Conservation (phyloP, 139 green algal species). For the Chlamydomonas sp. region DNA sequence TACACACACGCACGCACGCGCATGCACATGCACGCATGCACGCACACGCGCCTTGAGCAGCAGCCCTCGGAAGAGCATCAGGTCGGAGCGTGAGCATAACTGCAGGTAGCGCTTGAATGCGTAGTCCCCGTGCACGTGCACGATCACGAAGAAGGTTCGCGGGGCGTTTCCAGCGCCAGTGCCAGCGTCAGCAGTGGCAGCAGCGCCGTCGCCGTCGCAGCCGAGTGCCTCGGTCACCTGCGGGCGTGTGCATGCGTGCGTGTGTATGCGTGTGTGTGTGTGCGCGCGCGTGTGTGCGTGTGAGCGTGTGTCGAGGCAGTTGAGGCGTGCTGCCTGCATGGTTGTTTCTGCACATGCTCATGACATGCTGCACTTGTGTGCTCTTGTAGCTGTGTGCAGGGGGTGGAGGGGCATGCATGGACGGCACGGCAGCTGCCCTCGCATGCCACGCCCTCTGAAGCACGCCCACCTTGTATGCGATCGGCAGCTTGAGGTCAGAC, state of each 20-base stretch:
- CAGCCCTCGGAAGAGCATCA: constrained; percentile 42
- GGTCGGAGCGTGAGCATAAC: constrained; percentile 33
- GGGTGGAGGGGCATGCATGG: neutral
- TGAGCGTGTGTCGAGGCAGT: no score
- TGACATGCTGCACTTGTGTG: no score
- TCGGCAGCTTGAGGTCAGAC: constrained; percentile 32
- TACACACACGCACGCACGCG: neutral
- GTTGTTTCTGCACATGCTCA: no score
- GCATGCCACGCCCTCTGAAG: neutral
- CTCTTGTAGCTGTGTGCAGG: no score
- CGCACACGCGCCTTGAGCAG: constrained; percentile 30
- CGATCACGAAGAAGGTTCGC: constrained; percentile 27
- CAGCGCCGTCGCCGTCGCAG: neutral
- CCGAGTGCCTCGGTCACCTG: neutral
- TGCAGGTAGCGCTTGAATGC: constrained; percentile 49
- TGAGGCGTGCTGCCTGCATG: no score
- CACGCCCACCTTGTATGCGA: constrained; percentile 34
- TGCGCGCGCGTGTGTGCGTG: no score
- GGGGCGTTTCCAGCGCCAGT: neutral
- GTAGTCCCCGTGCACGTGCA: constrained; percentile 41
- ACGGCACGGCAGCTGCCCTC: neutral
- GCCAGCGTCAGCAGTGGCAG: neutral
- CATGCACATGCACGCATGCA: no score
- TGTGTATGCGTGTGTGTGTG: neutral
- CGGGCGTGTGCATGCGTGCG: neutral